Evolutionary conservation across 139 green algal species (phyloP).

Genomic region (Picochlorum costavermella): DNA sequence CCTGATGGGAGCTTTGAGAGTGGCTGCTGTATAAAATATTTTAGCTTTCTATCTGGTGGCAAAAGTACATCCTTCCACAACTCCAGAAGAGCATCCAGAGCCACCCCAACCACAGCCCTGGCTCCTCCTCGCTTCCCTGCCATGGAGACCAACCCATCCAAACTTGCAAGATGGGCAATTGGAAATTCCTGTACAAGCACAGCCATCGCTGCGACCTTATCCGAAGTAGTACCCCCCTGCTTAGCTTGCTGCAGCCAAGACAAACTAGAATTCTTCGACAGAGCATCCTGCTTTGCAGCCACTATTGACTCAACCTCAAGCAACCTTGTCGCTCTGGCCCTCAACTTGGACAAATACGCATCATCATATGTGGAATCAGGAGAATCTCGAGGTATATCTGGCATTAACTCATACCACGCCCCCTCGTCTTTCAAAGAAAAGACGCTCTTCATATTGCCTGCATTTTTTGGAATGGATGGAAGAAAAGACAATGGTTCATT

Average conservation of each 20-base stretch:
- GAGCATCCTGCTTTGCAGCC: constrained; percentile 45
- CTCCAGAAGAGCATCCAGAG: constrained; percentile 69
- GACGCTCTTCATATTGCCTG: not conserved
- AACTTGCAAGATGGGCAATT: constrained; percentile 52
- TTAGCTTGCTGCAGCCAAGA: constrained; percentile 71
- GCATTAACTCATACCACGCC: not conserved
- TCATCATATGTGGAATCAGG: not conserved
- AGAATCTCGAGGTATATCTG: constrained; percentile 7
- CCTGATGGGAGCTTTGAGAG: constrained; percentile 30
- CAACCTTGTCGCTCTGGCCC: not conserved
- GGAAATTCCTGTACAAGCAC: constrained; percentile 72
- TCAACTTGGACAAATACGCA: not conserved
- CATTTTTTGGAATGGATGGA: constrained; percentile 8
- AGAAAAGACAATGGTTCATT: not conserved
- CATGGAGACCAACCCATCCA: constrained; percentile 72
- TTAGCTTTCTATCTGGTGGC: constrained; percentile 75
- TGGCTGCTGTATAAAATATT: constrained; percentile 45
- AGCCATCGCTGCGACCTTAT: constrained; percentile 78
- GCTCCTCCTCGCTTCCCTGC: constrained; percentile 51
- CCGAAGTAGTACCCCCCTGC: constrained; percentile 53
- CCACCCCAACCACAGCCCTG: constrained; percentile 27
- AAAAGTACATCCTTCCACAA: constrained; percentile 74
- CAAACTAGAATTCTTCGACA: constrained; percentile 34
- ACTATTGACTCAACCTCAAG: constrained; percentile 2
- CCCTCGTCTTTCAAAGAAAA: constrained; percentile 3